Evolutionary conservation across 768 basidiomycete genomes (phyloP), one percentile per base, ranked within the genome.

Genomic region (Tremella yokohamensis): DNA sequence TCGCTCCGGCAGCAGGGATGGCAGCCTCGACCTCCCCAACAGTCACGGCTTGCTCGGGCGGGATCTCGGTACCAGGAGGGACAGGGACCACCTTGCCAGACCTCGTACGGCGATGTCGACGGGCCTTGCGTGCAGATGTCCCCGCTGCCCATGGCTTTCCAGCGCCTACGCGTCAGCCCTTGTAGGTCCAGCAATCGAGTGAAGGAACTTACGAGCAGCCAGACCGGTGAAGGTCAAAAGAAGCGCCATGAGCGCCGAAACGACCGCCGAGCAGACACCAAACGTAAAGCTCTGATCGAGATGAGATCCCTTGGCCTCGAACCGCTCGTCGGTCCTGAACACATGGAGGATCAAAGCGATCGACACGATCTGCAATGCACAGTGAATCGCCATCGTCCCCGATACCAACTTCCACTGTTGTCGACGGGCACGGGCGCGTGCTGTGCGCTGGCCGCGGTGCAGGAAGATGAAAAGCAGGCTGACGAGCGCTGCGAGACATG

Each of bases 131-230:
- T 38, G 69, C 72, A 4, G 72, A 72, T 57, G 66, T 73, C 8
- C 75, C 75, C 9, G 69, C 75, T 16, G 75, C 75, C 75, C 75
- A 76, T n/a, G 65, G 63, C 55, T 71, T 59, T 8, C 74, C 74
- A 42, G 71, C 69, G 45, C 66, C 70, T 72, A 40, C 12, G 16
- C 19, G 20, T 16, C 42, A 45, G 42, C 12, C 38, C 20, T 29
- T 15, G 11, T 16, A 11, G n/a, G 2, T 22, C 34, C 20, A 4
- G 3, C 42, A 25, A 50, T 3, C 39, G 19, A 16, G 49, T 52
- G 16, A 12, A 57, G 44, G 18, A 22, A 63, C 71, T 56, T 49
- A 67, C 74, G 60, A 15, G 74, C 75, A n/a, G 72, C 70, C 24
- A 74, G 50, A 39, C 72, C 75, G 7, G 73, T 70, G 51, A 68